Evolutionary conservation across 495 filamentous ascomycete species (phyloP), one percentile per base, ranked within the genome.

Genomic region (Cetradonia linearis): DNA sequence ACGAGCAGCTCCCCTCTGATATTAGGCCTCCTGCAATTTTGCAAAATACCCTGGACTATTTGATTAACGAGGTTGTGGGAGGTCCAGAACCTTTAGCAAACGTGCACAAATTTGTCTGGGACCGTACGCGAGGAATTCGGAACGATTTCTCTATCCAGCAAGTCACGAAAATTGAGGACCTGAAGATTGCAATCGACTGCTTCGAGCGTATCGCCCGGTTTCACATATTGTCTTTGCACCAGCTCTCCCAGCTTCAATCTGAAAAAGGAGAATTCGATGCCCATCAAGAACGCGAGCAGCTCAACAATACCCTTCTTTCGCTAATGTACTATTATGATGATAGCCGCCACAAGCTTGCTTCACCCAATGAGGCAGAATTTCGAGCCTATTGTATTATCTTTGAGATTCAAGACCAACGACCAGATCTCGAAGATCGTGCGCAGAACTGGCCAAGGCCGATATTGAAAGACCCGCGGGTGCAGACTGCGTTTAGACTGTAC

Each of bases 61-160:
- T 99, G 9, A 83, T 95, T 37, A 76, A 86, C 50, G 77, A 87
- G 60, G 76, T 99, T 11, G 69, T 95, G 42, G 77, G 78, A 50
- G 77, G 83, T 5, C 74, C 83, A 23, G 78, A 84, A 57, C 75
- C 81, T 38, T 76, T 96, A 7, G 79, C 83, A 0, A 68, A 78
- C 4, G 81, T 88, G 42, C 91, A 96, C 69, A 85, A 86, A 66
- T 97, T 93, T 62, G 80, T 97, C 20, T 96, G 94, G 89, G 92
- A 97, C 70, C 82, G 94, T 25, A 95, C 92, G 25, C 77, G 94
- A 59, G 89, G 88, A 8, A 86, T 99, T 60, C 83, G 94, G 33
- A 92, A 93, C 63, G 94, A 99, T 69, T 94, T 96, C 65, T 91
- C 90, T 1, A 88, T 95, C 55, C 90, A 96, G 65, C 84, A 88